Evolutionary conservation across 2,329 filamentous ascomycete genomes (phyloP).

Genomic region (Sporothrix phasma): DNA sequence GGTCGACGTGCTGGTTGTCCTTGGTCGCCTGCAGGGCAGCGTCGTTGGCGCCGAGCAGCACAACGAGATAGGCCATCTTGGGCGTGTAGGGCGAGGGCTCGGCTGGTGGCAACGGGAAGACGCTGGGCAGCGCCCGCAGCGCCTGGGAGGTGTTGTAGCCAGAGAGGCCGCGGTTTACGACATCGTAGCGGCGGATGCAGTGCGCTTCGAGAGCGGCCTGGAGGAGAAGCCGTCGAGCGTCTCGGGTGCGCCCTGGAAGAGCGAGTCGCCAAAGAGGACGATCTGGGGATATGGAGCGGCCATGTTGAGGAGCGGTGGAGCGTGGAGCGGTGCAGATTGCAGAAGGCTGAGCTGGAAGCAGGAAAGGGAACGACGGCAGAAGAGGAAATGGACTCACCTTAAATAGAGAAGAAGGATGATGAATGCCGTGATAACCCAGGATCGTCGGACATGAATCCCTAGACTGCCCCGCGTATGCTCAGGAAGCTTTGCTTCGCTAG

Average conservation of each 20-base stretch:
- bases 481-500: neutral
- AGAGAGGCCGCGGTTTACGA: constrained; percentile 78
- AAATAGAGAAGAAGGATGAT: neutral
- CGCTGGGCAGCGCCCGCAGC: constrained; percentile 54
- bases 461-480: neutral
- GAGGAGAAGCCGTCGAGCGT: constrained; percentile 63
- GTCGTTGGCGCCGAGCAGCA: constrained; percentile 89
- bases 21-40: constrained; percentile 55
- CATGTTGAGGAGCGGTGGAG: constrained; percentile 7
- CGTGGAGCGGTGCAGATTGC: neutral
- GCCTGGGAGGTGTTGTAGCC: constrained; percentile 78
- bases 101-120: constrained; percentile 53
- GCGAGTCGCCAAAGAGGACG: constrained; percentile 82
- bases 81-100: constrained; percentile 37
- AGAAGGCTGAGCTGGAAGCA: neutral
- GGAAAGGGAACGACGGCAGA: neutral
- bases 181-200: constrained; percentile 68
- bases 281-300: constrained; percentile 55
- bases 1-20: constrained; percentile 63
- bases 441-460: no score
- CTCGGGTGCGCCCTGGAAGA: constrained; percentile 60
- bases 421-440: neutral
- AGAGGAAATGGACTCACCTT: neutral
- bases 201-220: constrained; percentile 58
- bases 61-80: constrained; percentile 56